Evolutionary conservation across 2,329 filamentous ascomycete genomes (phyloP), one percentile per base, ranked within the genome.

Genomic region (Magnaporthiopsis poae): DNA sequence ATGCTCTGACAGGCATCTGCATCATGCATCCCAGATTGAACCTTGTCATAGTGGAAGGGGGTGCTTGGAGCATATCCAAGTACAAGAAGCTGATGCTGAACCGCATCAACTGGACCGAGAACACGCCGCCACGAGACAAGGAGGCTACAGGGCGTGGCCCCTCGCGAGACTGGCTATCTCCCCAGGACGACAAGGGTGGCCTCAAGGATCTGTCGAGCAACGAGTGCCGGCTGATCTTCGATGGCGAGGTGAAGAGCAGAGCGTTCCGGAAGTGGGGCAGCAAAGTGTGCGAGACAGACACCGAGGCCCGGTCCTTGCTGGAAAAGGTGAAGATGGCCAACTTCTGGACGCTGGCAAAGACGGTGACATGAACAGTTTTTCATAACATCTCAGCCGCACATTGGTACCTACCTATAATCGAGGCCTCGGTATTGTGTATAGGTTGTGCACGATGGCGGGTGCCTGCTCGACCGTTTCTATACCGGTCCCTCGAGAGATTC

Each of bases 71-170:
- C 68, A 90, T 95, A 75, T 87, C 86, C 65, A 88, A 89, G 69
- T 98, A 94, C 81, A 92, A 90, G 76, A 97, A 96, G 76, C 83
- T 99, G 36, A 93, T 99, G 91, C 82, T 96, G 61, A 89, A 94
- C 71, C 92, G 95, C 63, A 92, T 98, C 73, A 90, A 96, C 76
- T 99, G 96, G 95, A 90, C 90, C 2, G 93, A 98, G 75, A 96
- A 96, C 71, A 84, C 86, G 0, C 87, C 88, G 2, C 88, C 92
- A 0, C 82, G 83, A 59, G 79, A 86, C 60, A 83, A 82, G 64
- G 82, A 87, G 68, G 83, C 82, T 56, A 33, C 31, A 1, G 88
- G 88, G 67, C 81, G 84, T 67, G 86, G 85, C 67, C 84, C 85
- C 1, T 82, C 88, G 62, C 86, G 87, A 25, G 82, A 88, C 61